Conservation (phyloP, 2,329 filamentous ascomycete species). For the Ascochyta koolunga region DNA sequence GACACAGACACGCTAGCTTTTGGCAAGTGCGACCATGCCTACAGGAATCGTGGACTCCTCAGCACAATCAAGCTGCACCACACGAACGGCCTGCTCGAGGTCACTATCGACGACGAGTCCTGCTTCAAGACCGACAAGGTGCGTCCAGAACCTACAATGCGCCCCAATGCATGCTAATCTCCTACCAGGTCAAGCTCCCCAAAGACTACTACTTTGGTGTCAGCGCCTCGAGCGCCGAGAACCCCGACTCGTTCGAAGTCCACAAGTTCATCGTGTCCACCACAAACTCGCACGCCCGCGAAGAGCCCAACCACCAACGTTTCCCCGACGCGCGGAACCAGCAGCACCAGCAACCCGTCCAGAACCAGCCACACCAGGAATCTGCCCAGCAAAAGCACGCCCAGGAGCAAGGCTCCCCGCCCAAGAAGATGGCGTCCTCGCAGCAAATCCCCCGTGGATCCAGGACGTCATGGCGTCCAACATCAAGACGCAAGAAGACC, state of each 20-base stretch:
- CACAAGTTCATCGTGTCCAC: conserved; percentile 81
- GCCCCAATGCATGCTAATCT: conserved; percentile 7
- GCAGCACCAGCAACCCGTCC: conserved; percentile 28
- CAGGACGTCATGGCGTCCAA: conserved; percentile 52
- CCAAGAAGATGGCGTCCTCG: conserved; percentile 32
- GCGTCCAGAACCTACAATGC: conserved; percentile 10
- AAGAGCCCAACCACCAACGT: conserved; percentile 40
- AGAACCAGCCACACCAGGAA: conserved; percentile 33
- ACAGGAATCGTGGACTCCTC: conserved; percentile 88
- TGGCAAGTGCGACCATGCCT: conserved; percentile 87
- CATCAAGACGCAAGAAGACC: conserved; percentile 57
- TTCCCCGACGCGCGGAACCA: conserved; percentile 42
- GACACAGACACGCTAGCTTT: conserved; percentile 87
- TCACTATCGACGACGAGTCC: conserved; percentile 76
- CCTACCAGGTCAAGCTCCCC: conserved; percentile 71
- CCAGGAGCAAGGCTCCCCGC: conserved; percentile 30
- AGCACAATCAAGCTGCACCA: conserved; percentile 79
- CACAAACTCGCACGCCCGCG: conserved; percentile 45
- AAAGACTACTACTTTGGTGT: conserved; percentile 84
- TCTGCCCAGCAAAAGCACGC: conserved; percentile 41
- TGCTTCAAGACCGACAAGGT: conserved; percentile 83
- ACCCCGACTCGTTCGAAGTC: conserved; percentile 91
- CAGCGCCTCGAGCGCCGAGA: conserved; percentile 86
- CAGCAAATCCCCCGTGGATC: conserved; percentile 47
- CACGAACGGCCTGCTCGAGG: conserved; percentile 69